Evolutionary conservation across 176 grass and related monocot genomes (phyloP).

Genomic region (Hsuehochloa calcarea): DNA sequence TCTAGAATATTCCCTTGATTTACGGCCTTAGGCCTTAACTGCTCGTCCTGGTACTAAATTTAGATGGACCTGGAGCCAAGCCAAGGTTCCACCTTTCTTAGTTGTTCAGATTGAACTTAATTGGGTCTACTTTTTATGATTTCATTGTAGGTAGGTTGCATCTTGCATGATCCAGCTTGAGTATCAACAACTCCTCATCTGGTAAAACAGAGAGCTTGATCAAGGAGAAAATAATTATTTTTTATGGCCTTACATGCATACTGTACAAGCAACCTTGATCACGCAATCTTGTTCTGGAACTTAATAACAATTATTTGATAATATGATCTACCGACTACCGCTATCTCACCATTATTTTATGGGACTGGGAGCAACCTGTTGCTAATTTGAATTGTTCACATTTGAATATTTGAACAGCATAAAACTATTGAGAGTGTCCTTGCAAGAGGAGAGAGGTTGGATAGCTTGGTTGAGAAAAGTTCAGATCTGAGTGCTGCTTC

Average conservation of each 20-base stretch:
- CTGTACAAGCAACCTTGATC: not conserved
- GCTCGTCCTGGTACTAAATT: not conserved
- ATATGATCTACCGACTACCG: not conserved
- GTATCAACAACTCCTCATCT: not conserved
- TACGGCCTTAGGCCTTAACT: not conserved
- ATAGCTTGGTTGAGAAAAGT: conserved; percentile 99
- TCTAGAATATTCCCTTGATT: not conserved
- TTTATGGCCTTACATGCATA: not conserved
- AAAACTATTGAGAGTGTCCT: conserved; percentile 99
- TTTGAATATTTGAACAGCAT: conserved; percentile 65
- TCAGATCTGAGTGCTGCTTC: conserved; percentile 96
- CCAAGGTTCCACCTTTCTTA: not conserved
- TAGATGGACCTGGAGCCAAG: not conserved
- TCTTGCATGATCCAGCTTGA: not conserved
- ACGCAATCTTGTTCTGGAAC: not conserved
- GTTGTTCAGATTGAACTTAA: not conserved
- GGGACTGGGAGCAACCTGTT: conserved; percentile 1
- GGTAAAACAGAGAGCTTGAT: not conserved
- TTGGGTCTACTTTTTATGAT: not conserved
- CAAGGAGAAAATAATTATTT: not conserved
- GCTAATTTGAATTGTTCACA: conserved; percentile 1
- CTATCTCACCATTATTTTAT: not conserved
- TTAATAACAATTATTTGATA: not conserved
- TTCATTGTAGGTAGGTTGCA: not conserved
- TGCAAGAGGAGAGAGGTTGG: conserved; percentile 83